These are phyloP conservation scores for Colletotrichum godetiae DNA, from an alignment of 2,329 filamentous ascomycete genomes.

Conservation along the genomic window DNA sequence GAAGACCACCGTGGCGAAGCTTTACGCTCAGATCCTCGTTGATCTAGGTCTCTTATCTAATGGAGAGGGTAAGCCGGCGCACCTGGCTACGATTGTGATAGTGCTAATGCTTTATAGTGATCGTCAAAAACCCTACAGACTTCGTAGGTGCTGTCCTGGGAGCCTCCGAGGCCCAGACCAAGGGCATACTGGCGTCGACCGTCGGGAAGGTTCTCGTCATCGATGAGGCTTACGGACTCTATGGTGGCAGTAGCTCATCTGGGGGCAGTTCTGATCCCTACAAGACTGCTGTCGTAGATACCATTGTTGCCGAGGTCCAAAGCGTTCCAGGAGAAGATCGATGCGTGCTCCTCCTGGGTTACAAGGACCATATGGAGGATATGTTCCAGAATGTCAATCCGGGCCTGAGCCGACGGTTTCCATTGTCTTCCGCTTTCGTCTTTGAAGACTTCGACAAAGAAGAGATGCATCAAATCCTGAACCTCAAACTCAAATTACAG, in stretches of 20 bases:
- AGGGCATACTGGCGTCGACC: constrained; percentile 74
- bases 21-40: constrained; percentile 76
- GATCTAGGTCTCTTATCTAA: constrained; percentile 75
- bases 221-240: constrained; percentile 81
- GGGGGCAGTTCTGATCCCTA: constrained; percentile 50
- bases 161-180: constrained; percentile 77
- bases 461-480: constrained; percentile 69
- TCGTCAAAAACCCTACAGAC: constrained; percentile 79
- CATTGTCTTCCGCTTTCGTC: constrained; percentile 69
- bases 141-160: constrained; percentile 75
- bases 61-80: constrained; percentile 65
- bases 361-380: constrained; percentile 74
- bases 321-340: constrained; percentile 76
- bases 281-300: constrained; percentile 76
- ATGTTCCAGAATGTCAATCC: constrained; percentile 84
- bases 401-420: constrained; percentile 74
- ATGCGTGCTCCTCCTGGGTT: constrained; percentile 78
- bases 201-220: constrained; percentile 82
- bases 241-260: constrained; percentile 47
- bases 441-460: constrained; percentile 76
- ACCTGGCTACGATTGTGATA: background rate
- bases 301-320: constrained; percentile 79
- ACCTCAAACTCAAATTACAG: constrained; percentile 70
- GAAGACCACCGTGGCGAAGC: constrained; percentile 80
- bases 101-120: constrained; percentile 52